Evolutionary conservation across 768 basidiomycete genomes (phyloP).

Genomic region (Stropharia rugosoannulata): DNA sequence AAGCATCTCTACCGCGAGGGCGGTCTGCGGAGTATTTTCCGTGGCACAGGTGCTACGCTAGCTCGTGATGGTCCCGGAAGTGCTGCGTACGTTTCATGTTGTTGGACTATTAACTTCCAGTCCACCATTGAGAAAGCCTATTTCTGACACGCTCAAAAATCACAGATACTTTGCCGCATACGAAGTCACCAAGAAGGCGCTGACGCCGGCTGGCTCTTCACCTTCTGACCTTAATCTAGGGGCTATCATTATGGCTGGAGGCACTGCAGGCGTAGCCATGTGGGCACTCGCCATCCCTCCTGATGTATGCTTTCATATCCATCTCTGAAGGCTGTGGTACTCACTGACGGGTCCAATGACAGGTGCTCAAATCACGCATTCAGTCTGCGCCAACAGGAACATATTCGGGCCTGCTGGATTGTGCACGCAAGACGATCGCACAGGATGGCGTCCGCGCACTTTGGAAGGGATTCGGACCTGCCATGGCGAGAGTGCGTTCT

Average conservation of each 20-base stretch:
- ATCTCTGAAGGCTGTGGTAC: neutral
- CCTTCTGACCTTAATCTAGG: conserved; percentile 80
- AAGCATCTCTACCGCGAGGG: conserved; percentile 92
- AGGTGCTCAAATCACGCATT: conserved; percentile 95
- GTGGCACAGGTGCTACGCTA: conserved; percentile 92
- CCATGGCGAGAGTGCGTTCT: conserved; percentile 83
- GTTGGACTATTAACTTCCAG: conserved; percentile 4
- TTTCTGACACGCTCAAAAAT: conserved; percentile 7
- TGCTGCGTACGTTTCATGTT: conserved; percentile 70
- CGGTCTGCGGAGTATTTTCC: conserved; percentile 86
- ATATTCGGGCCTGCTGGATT: conserved; percentile 94
- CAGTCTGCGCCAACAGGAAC: conserved; percentile 97
- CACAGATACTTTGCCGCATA: conserved; percentile 94
- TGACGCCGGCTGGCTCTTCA: conserved; percentile 82
- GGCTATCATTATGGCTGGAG: conserved; percentile 89
- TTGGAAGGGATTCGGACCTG: conserved; percentile 98
- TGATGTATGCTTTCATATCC: conserved; percentile 59
- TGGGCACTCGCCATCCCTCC: conserved; percentile 98
- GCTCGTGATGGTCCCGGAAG: conserved; percentile 95
- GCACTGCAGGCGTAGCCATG: conserved; percentile 95
- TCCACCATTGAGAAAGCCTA: neutral
- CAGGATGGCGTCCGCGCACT: conserved; percentile 83
- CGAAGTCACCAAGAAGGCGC: conserved; percentile 85
- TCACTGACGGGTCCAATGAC: conserved; percentile 3
- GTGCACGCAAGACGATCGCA: conserved; percentile 88